Evolutionary conservation across 2,329 filamentous ascomycete species (phyloP), one percentile per base, ranked within the genome.

Genomic region (Pseudogymnoascus sp.): DNA sequence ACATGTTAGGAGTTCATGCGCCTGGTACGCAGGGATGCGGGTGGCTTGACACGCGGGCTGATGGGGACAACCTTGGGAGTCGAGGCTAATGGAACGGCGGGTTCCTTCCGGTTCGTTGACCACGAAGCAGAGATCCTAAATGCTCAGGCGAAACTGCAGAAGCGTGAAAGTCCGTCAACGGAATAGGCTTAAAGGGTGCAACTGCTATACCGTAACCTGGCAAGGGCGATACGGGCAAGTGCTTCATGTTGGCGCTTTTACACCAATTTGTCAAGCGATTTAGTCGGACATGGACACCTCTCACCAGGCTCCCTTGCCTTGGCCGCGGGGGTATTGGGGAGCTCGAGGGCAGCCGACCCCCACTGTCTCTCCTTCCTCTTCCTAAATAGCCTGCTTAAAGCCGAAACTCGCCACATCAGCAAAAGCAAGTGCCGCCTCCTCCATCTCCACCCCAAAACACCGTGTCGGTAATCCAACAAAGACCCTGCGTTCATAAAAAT

Each of bases 71-170:
- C 14, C 26, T 31, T n/a, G 46, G 46, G 46, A n/a, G 14, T 53
- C 3, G 46, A 31, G 46, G 46, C 46, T 53, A 53, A 53, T 53
- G 46, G 46, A 53, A 53, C 26, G 46, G 46, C 46, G 46, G 46
- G 46, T 53, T 8, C 46, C 26, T 53, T 53, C 46, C 46, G 46
- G 46, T 53, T 53, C 46, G 46, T n/a, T 53, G 26, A 19, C 8
- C 8, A 6, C n/a, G 14, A 31, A 53, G 19, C n/a, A 31, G 5
- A 16, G 10, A 56, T 56, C 14, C n/a, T 33, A 6, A 7, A 56
- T 56, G 3, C 22, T n/a, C 8, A 14, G n/a, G n/a, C n/a, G 28
- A 19, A 4, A 19, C 33, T 10, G 46, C 26, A 16, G 16, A 8
- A 19, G 26, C 46, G 26, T 56, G 26, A 8, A 33, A 33, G 26